A percentile compares a stretch with the other conserved stretches of the same genome.
Conservation (phyloP, 2,329 filamentous ascomycete species). For the Paraconiothyrium sp. region DNA sequence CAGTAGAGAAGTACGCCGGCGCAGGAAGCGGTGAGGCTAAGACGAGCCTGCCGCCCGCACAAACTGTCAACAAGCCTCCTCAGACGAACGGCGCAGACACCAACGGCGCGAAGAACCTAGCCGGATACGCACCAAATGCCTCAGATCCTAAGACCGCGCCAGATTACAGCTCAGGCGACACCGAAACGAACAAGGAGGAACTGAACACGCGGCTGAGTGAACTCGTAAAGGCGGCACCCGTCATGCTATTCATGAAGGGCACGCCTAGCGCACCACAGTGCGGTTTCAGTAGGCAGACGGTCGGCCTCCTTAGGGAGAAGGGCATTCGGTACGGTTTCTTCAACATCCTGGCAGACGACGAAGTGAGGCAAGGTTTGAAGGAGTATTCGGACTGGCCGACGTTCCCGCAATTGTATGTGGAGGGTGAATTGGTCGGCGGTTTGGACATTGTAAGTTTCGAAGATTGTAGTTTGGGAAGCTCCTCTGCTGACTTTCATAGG, state of each 20-base stretch:
- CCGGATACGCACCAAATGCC: constrained; percentile 56
- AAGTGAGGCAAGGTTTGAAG: constrained; percentile 95
- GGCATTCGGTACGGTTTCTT: constrained; percentile 98
- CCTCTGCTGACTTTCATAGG: constrained; percentile 61
- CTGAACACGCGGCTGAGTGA: constrained; percentile 81
- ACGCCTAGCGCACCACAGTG: constrained; percentile 87
- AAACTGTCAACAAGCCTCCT: constrained; percentile 56
- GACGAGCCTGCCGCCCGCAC: constrained; percentile 53
- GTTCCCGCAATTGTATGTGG: constrained; percentile 92
- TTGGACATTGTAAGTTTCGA: constrained; percentile 84
- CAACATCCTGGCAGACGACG: constrained; percentile 97
- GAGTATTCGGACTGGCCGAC: constrained; percentile 99
- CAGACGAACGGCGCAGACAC: constrained; percentile 48
- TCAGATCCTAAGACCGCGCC: constrained; percentile 59
- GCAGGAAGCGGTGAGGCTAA: constrained; percentile 50
- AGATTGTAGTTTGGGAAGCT: neutral
- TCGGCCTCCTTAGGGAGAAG: constrained; percentile 85
- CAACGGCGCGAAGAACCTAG: constrained; percentile 50
- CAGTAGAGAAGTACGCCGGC: constrained; percentile 83
- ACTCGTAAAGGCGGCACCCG: constrained; percentile 91
- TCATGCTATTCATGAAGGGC: constrained; percentile 99
- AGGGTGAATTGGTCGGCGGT: constrained; percentile 89
- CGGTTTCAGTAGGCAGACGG: constrained; percentile 91
- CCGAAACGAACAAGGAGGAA: constrained; percentile 75
- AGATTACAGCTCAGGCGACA: constrained; percentile 53